Conservation (phyloP, 2,329 filamentous ascomycete species). For the Chaetomium sp. region DNA sequence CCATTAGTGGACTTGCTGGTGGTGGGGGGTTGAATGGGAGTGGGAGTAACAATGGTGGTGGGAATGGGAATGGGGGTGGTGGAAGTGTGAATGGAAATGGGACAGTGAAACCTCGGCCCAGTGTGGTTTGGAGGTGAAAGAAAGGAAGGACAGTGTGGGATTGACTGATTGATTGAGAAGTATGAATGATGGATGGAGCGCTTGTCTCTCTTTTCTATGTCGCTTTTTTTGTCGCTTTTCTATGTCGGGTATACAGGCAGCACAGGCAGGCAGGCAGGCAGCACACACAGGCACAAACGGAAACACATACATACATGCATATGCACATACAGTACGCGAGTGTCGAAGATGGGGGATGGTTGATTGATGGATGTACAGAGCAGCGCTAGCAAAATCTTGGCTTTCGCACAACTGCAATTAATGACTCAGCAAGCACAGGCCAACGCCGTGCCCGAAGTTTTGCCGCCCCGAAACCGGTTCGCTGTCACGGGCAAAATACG, state of each 20-base stretch:
- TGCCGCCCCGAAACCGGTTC: no score
- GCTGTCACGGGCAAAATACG: no score
- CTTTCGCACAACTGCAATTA: slow-evolving; percentile 1
- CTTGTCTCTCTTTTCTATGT: neutral
- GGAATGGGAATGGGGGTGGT: slow-evolving; percentile 4
- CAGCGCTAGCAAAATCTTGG: neutral
- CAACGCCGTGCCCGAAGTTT: neutral
- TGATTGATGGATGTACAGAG: no score
- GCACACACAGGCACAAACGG: no score
- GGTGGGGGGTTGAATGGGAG: slow-evolving; percentile 21
- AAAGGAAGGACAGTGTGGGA: neutral
- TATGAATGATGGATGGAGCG: neutral
- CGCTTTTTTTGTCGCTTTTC: neutral
- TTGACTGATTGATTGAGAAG: neutral
- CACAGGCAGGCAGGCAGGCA: no score
- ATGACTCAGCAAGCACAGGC: neutral
- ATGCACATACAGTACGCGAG: no score
- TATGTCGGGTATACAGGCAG: neutral
- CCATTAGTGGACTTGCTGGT: slow-evolving; percentile 34
- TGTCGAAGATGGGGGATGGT: no score
- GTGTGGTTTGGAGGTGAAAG: slow-evolving; percentile 19
- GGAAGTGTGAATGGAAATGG: neutral
- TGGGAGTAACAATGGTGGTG: slow-evolving; percentile 1
- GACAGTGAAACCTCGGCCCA: slow-evolving; percentile 7
- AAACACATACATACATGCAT: no score